phyloP scores from a whole-genome alignment of 2,329 filamentous ascomycete genomes.

The Trichoderma atrobrunneum region DNA sequence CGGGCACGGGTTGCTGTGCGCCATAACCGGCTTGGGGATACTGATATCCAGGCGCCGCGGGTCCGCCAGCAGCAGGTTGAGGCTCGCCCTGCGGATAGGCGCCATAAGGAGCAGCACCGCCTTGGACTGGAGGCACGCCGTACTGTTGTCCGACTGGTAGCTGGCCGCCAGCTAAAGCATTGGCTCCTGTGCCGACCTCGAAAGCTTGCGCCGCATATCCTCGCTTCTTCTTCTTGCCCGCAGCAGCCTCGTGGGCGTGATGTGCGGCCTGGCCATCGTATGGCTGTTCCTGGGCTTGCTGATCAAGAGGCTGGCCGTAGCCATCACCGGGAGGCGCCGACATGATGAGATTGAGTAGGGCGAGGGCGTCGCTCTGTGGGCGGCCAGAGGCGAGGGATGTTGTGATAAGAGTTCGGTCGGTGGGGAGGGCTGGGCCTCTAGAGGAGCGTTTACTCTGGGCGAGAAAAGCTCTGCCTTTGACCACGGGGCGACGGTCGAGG shows the following conservation, averaged over 20 bases:
- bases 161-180: constrained; percentile 59
- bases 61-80: constrained; percentile 36
- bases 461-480: constrained; percentile 16
- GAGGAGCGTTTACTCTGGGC: not conserved
- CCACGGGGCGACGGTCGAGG: constrained; percentile 6
- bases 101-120: constrained; percentile 51
- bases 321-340: constrained; percentile 56
- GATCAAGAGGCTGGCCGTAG: constrained; percentile 45
- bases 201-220: constrained; percentile 93
- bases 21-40: constrained; percentile 43
- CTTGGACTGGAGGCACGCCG: constrained; percentile 44
- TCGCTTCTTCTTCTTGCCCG: constrained; percentile 81
- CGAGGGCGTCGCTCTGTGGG: constrained; percentile 25
- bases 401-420: constrained; percentile 2
- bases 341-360: constrained; percentile 43
- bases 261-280: constrained; percentile 38
- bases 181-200: constrained; percentile 85
- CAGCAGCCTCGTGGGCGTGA: constrained; percentile 36
- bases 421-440: not conserved
- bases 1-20: constrained; percentile 39
- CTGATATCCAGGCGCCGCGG: constrained; percentile 39
- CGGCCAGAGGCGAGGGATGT: constrained; percentile 19
- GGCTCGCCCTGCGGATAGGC: constrained; percentile 55
- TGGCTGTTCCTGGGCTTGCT: constrained; percentile 40
- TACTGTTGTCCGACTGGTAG: constrained; percentile 42